These are phyloP conservation scores for Lupinus albus DNA, from an alignment of 306 rosid species.

Conservation along the genomic window DNA sequence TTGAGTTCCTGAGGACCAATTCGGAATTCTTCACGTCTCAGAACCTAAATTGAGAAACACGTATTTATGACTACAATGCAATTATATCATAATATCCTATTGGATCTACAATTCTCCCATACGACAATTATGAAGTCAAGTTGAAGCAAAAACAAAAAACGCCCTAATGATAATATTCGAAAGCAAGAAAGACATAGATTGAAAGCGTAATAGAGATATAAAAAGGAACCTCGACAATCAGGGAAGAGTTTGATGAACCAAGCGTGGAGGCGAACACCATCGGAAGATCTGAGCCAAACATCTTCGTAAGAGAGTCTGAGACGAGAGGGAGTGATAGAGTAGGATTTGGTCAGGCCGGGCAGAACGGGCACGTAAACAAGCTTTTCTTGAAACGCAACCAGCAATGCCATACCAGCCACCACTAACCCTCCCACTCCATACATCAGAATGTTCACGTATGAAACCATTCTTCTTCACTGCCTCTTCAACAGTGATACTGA, in stretches of 20 bases:
- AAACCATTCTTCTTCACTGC: constrained; percentile 56
- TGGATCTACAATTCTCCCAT: constrained; percentile 5
- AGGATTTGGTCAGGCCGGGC: constrained; percentile 89
- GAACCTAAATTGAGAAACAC: too few species aligned
- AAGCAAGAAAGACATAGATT: constrained; percentile 3
- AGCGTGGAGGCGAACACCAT: constrained; percentile 91
- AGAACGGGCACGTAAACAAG: constrained; percentile 90
- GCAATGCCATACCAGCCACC: constrained; percentile 87
- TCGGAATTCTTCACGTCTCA: too few species aligned
- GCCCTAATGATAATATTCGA: background rate
- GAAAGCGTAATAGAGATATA: background rate
- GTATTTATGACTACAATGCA: too few species aligned
- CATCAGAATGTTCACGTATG: constrained; percentile 61
- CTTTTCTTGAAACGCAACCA: constrained; percentile 89
- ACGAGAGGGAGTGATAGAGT: constrained; percentile 77
- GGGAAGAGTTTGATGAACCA: constrained; percentile 99
- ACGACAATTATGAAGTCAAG: background rate
- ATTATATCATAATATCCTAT: background rate
- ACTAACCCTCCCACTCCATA: constrained; percentile 93
- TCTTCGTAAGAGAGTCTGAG: constrained; percentile 84
- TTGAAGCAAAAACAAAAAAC: constrained; percentile 2
- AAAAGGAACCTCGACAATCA: constrained; percentile 67
- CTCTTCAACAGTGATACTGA: background rate
- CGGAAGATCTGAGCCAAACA: constrained; percentile 84
- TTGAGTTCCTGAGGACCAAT: too few species aligned